phyloP scores from a whole-genome alignment of 2,329 filamentous ascomycete species.

The Alternaria sp. region DNA sequence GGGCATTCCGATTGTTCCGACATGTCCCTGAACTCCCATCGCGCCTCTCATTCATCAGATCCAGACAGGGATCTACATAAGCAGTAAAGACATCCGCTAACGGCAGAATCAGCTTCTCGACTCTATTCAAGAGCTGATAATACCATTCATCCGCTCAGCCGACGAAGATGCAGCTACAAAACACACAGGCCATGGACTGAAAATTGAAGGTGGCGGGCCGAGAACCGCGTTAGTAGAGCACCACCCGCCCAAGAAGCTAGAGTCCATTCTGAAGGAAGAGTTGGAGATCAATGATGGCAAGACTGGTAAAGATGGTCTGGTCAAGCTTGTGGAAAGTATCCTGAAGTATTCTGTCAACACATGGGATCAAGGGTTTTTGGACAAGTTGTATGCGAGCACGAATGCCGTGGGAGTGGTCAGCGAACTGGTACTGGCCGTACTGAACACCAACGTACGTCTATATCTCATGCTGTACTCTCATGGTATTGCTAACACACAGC shows the following conservation, averaged over 20 bases:
- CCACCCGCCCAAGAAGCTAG: constrained; percentile 52
- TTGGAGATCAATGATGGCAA: constrained; percentile 48
- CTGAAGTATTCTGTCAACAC: constrained; percentile 92
- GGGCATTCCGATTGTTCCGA: constrained; percentile 8
- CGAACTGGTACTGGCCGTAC: constrained; percentile 79
- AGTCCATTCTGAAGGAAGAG: constrained; percentile 43
- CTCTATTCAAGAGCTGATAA: constrained; percentile 69
- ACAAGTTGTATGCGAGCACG: constrained; percentile 92
- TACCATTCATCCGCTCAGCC: constrained; percentile 74
- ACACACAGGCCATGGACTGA: constrained; percentile 62
- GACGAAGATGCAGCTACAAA: constrained; percentile 67
- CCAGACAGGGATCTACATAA: neutral
- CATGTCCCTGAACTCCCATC: constrained; percentile 5
- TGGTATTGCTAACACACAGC: neutral
- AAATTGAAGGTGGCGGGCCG: constrained; percentile 67
- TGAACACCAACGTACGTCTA: constrained; percentile 81
- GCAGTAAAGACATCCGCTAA: neutral
- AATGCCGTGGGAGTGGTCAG: constrained; percentile 86
- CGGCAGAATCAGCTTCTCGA: constrained; percentile 14
- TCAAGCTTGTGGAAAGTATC: constrained; percentile 67
- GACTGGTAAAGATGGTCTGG: constrained; percentile 51
- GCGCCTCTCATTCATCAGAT: neutral
- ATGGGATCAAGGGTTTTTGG: constrained; percentile 96
- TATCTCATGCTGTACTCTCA: no score
- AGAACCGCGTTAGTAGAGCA: constrained; percentile 53